Conservation (phyloP, 1,284 basidiomycete genomes). For the Ganoderma lingzhi region DNA sequence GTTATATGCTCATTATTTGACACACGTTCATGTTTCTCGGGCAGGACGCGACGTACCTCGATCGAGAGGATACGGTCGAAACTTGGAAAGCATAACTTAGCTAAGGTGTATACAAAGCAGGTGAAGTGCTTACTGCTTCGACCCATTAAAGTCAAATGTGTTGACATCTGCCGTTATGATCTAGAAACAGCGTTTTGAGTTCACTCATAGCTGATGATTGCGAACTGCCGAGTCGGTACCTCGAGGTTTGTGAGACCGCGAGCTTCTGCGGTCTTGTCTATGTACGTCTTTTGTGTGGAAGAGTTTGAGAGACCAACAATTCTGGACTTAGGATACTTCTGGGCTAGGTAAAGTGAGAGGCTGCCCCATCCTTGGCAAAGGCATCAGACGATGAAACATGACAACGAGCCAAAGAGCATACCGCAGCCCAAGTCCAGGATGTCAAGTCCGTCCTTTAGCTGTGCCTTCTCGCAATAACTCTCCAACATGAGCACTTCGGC, state of each 20-base stretch:
- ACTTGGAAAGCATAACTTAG: conserved; percentile 46
- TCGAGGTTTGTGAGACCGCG: conserved; percentile 67
- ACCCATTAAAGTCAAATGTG: conserved; percentile 63
- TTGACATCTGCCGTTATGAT: conserved; percentile 82
- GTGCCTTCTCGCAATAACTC: conserved; percentile 75
- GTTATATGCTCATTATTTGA: not conserved
- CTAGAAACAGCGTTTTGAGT: conserved; percentile 38
- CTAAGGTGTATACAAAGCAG: too few relatives aligned
- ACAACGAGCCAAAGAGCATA: conserved; percentile 36
- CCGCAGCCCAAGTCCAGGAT: conserved; percentile 81
- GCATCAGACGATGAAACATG: conserved; percentile 9
- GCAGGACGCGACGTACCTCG: conserved; percentile 52
- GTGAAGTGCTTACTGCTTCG: conserved; percentile 50
- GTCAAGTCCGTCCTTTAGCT: conserved; percentile 69
- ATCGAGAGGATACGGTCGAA: conserved; percentile 83
- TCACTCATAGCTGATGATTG: not conserved
- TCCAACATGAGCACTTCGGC: conserved; percentile 78
- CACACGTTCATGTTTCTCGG: not conserved
- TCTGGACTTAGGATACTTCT: conserved; percentile 76
- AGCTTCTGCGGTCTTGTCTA: conserved; percentile 62
- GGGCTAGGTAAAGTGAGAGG: conserved; percentile 71
- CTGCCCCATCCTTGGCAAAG: conserved; percentile 72
- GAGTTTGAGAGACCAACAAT: conserved; percentile 80
- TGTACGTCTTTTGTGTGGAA: conserved; percentile 73
- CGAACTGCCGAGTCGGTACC: conserved; percentile 40